Evolutionary conservation across 2,329 filamentous ascomycete genomes (phyloP).

Genomic region (Calonectria pteridis): DNA sequence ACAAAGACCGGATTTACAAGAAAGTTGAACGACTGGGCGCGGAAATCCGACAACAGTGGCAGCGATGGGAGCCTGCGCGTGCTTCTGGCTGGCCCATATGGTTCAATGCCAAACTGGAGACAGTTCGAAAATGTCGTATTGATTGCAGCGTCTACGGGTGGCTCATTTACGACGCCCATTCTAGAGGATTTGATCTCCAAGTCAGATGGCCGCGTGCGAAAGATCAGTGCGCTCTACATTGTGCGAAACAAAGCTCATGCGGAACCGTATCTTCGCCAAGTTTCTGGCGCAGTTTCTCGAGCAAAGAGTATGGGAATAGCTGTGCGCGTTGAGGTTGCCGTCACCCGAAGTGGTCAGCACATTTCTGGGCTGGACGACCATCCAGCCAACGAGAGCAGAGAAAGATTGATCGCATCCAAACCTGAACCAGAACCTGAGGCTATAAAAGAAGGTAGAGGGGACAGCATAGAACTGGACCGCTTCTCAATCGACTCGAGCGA

Average conservation of each 20-base stretch:
- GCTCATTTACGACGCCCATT: slow-evolving; percentile 40
- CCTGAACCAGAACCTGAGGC: background rate
- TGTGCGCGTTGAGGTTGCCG: slow-evolving; percentile 36
- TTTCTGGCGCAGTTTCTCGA: slow-evolving; percentile 28
- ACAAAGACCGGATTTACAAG: slow-evolving; percentile 40
- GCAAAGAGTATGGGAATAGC: slow-evolving; percentile 42
- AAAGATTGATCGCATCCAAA: slow-evolving; percentile 38
- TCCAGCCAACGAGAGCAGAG: slow-evolving; percentile 35
- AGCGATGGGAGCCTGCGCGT: slow-evolving; percentile 31
- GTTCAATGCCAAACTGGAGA: slow-evolving; percentile 37
- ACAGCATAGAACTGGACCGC: slow-evolving; percentile 37
- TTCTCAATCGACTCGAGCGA: slow-evolving; percentile 39
- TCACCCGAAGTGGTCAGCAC: slow-evolving; percentile 27
- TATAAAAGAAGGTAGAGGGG: slow-evolving; percentile 1
- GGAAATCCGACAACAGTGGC: slow-evolving; percentile 27
- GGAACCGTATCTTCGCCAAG: slow-evolving; percentile 34
- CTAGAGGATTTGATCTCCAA: slow-evolving; percentile 38
- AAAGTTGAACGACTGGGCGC: slow-evolving; percentile 40
- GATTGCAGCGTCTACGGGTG: slow-evolving; percentile 39
- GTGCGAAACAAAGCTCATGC: slow-evolving; percentile 36
- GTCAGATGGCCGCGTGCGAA: slow-evolving; percentile 37
- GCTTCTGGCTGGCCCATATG: slow-evolving; percentile 41
- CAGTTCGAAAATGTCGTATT: slow-evolving; percentile 42
- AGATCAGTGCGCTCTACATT: slow-evolving; percentile 39
- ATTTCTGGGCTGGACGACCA: slow-evolving; percentile 15